A percentile compares a stretch with the other conserved stretches of the same genome.
Conservation (phyloP, 2,329 filamentous ascomycete genomes). For the Beauveria caledonica region DNA sequence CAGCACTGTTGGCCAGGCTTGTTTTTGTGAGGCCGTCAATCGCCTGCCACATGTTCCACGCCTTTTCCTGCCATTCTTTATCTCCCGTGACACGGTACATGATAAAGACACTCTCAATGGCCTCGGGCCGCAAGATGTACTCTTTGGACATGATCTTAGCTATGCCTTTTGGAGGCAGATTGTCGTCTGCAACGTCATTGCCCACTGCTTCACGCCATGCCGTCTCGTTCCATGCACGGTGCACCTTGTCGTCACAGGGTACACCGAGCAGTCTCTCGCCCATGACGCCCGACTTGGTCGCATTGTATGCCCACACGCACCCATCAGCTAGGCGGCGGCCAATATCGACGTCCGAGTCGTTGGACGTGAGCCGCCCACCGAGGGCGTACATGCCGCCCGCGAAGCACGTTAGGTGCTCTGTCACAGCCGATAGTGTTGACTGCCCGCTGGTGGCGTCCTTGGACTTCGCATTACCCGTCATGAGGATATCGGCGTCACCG, state of each 20-base stretch:
- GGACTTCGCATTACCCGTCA: slow-evolving; percentile 37
- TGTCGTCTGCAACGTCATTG: slow-evolving; percentile 18
- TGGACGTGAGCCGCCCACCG: slow-evolving; percentile 47
- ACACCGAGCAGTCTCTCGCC: slow-evolving; percentile 40
- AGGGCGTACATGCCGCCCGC: slow-evolving; percentile 58
- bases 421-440: slow-evolving; percentile 33
- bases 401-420: slow-evolving; percentile 56
- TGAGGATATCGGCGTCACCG: slow-evolving; percentile 52
- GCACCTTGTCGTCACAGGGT: slow-evolving; percentile 24
- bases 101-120: slow-evolving; percentile 46
- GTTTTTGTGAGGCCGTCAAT: slow-evolving; percentile 40
- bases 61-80: slow-evolving; percentile 36
- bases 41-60: slow-evolving; percentile 46
- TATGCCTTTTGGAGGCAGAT: slow-evolving; percentile 49
- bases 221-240: slow-evolving; percentile 27
- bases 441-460: neutral
- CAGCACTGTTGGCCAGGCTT: slow-evolving; percentile 39
- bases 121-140: slow-evolving; percentile 45
- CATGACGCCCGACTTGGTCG: slow-evolving; percentile 46
- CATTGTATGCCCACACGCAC: slow-evolving; percentile 49
- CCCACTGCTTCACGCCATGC: slow-evolving; percentile 17
- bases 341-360: slow-evolving; percentile 35
- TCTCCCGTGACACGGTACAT: slow-evolving; percentile 45
- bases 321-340: slow-evolving; percentile 42
- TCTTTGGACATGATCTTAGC: slow-evolving; percentile 43